Conservation (phyloP, 192 early-diverging fungal genomes). For the Dimargaris cristalligena region DNA sequence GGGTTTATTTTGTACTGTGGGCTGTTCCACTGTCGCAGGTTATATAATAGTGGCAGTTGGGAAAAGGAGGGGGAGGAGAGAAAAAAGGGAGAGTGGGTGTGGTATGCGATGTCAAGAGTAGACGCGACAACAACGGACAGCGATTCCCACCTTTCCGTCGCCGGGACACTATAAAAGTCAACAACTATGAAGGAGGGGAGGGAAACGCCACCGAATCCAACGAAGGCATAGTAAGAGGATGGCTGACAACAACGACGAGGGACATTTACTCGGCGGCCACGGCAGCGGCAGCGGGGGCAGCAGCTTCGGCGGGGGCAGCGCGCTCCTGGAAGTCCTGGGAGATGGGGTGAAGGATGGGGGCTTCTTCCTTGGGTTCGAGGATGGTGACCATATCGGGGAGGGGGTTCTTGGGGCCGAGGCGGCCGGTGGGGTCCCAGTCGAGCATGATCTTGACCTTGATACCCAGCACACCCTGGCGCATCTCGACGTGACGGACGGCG, state of each 20-base stretch:
- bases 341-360: slow-evolving; percentile 42
- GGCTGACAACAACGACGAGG: not conserved
- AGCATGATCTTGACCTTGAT: slow-evolving; percentile 99
- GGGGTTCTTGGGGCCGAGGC: slow-evolving; percentile 83
- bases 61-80: not conserved
- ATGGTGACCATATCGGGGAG: slow-evolving; percentile 94
- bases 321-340: slow-evolving; percentile 38
- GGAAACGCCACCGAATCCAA: too few species aligned
- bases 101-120: too few species aligned
- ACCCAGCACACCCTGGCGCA: slow-evolving; percentile 97
- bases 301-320: slow-evolving; percentile 13
- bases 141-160: too few species aligned
- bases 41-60: not conserved
- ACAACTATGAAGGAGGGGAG: too few species aligned
- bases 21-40: not conserved
- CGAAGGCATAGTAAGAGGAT: not conserved
- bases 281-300: slow-evolving; percentile 23
- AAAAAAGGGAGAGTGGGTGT: not conserved
- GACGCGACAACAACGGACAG: too few species aligned
- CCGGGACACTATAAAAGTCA: too few species aligned
- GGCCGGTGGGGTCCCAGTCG: slow-evolving; percentile 83
- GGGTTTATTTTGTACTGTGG: too few species aligned
- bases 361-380: slow-evolving; percentile 80
- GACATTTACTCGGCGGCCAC: slow-evolving; percentile 19
- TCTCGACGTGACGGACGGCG: slow-evolving; percentile 91